Conservation (phyloP, 2,329 filamentous ascomycete genomes). For the Dactylellina sp. region DNA sequence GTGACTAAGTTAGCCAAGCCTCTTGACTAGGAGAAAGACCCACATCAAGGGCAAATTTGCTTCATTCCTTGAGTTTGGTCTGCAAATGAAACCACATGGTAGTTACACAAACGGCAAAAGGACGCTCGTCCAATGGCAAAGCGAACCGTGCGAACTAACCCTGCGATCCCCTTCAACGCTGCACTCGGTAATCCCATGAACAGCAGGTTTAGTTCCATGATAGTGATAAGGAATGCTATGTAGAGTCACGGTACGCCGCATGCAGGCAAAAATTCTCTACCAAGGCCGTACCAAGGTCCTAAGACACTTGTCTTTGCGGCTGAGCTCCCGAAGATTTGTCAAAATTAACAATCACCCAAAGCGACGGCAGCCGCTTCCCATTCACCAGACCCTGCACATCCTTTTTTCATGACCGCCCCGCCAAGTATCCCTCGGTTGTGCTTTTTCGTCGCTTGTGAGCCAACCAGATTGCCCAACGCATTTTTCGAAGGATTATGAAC, state of each 20-base stretch:
- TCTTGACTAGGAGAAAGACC: neutral
- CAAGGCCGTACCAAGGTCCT: slow-evolving; percentile 11
- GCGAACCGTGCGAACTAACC: slow-evolving; percentile 22
- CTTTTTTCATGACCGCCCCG: no score
- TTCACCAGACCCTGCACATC: neutral
- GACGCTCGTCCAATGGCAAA: slow-evolving; percentile 32
- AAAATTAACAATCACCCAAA: slow-evolving; percentile 50
- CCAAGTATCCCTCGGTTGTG: neutral
- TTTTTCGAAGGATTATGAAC: slow-evolving; percentile 53
- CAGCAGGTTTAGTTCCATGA: slow-evolving; percentile 21
- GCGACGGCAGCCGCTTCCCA: neutral
- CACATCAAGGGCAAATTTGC: slow-evolving; percentile 23
- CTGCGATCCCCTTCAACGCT: slow-evolving; percentile 16
- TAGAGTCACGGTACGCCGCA: slow-evolving; percentile 37
- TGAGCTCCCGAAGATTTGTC: slow-evolving; percentile 57
- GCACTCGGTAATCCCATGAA: slow-evolving; percentile 35
- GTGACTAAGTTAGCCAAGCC: slow-evolving; percentile 36
- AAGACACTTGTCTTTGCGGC: slow-evolving; percentile 45
- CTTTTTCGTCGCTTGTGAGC: slow-evolving; percentile 41
- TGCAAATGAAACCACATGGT: slow-evolving; percentile 45
- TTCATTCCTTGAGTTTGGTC: slow-evolving; percentile 20
- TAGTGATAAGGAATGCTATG: slow-evolving; percentile 37
- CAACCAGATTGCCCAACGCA: slow-evolving; percentile 39
- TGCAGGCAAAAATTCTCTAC: slow-evolving; percentile 26
- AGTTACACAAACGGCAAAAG: slow-evolving; percentile 55